Evolutionary conservation across 139 green algal species (phyloP).

Genomic region (Parachlorella kessleri): DNA sequence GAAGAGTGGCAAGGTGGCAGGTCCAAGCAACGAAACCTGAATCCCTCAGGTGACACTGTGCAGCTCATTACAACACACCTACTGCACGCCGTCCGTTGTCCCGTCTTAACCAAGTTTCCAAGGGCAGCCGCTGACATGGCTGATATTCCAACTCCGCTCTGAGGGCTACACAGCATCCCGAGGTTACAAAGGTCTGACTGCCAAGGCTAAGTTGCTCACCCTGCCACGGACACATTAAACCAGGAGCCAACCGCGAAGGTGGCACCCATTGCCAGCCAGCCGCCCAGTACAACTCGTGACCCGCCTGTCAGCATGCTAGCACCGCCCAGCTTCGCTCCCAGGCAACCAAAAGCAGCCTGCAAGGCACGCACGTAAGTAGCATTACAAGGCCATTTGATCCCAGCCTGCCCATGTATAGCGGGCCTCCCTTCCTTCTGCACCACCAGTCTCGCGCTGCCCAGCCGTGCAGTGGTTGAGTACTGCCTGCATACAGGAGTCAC

Average conservation of each 20-base stretch:
- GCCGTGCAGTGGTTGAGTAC: background rate
- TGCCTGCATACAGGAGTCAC: background rate
- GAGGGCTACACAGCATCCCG: too few species aligned
- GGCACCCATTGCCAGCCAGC: conserved; percentile 71
- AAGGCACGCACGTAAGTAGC: conserved; percentile 17
- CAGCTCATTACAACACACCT: too few species aligned
- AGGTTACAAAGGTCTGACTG: too few species aligned
- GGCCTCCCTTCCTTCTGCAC: background rate
- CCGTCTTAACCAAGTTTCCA: too few species aligned
- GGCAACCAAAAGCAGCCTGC: conserved; percentile 57
- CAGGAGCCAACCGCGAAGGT: background rate
- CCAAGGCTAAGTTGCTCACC: too few species aligned
- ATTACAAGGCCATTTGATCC: conserved; percentile 39
- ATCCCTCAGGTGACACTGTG: too few species aligned
- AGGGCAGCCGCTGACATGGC: too few species aligned
- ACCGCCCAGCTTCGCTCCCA: conserved; percentile 71
- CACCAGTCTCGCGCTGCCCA: background rate
- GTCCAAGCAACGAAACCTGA: too few species aligned
- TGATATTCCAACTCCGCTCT: too few species aligned
- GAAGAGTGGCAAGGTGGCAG: too few species aligned
- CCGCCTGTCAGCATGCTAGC: conserved; percentile 48
- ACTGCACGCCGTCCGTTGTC: too few species aligned
- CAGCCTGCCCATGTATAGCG: background rate
- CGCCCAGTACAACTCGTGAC: conserved; percentile 71
- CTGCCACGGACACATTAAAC: background rate